phyloP scores from a whole-genome alignment of 805 yeast genomes.

The Hanseniaspora thailandica region DNA sequence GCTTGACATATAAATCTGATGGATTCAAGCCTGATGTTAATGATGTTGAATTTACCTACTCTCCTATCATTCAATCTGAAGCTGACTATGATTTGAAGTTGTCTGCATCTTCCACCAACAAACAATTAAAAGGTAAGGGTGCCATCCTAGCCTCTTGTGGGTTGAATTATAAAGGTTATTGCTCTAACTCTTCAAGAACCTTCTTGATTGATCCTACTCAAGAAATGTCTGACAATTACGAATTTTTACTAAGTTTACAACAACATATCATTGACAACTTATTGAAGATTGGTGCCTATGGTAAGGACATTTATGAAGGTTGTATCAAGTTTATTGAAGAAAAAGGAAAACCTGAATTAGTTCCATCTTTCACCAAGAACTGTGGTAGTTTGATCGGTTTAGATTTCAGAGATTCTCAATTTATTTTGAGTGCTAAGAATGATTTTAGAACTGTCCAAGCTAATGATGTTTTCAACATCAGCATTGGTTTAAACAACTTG shows the following conservation, averaged over 20 bases:
- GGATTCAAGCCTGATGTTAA: constrained; percentile 64
- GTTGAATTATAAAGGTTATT: constrained; percentile 74
- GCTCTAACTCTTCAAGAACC: constrained; percentile 79
- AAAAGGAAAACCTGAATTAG: constrained; percentile 51
- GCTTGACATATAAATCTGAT: constrained; percentile 21
- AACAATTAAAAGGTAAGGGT: constrained; percentile 55
- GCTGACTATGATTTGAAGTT: constrained; percentile 74
- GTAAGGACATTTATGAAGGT: constrained; percentile 55
- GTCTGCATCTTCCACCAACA: constrained; percentile 63
- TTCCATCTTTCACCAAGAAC: constrained; percentile 55
- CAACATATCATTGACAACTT: constrained; percentile 42
- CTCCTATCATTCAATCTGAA: constrained; percentile 84
- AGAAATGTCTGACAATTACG: constrained; percentile 68
- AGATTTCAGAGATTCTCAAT: constrained; percentile 72
- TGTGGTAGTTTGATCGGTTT: constrained; percentile 83
- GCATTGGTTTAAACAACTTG: constrained; percentile 65
- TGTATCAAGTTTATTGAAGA: constrained; percentile 48
- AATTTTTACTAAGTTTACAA: constrained; percentile 60
- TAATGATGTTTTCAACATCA: constrained; percentile 64
- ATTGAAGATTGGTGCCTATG: constrained; percentile 56
- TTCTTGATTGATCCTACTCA: constrained; percentile 80
- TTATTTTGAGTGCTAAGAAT: constrained; percentile 61
- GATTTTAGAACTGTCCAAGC: constrained; percentile 49
- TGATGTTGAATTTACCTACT: constrained; percentile 82
- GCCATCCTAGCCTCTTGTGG: constrained; percentile 77